These are phyloP conservation scores for Rubus parviflorus DNA, from an alignment of 306 rosid species.

Conservation along the genomic window DNA sequence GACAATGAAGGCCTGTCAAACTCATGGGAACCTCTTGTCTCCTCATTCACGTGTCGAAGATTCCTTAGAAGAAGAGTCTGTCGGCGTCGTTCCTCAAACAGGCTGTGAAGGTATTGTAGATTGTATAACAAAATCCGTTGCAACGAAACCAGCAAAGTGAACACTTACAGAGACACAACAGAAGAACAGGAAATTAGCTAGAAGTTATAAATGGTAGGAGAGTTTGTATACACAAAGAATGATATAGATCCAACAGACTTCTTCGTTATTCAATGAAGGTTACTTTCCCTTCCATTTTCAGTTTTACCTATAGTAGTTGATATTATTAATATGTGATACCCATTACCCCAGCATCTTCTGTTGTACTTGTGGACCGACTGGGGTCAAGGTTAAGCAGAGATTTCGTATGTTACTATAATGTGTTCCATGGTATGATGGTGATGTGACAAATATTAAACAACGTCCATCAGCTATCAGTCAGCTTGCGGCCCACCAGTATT, in stretches of 20 bases:
- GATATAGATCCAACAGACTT: conserved; percentile 10
- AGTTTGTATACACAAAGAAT: conserved; percentile 20
- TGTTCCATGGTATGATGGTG: background rate
- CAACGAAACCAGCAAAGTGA: conserved; percentile 41
- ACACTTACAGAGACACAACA: conserved; percentile 13
- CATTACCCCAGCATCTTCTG: background rate
- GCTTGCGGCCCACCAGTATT: background rate
- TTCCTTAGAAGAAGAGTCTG: conserved; percentile 39
- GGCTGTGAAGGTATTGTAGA: conserved; percentile 85
- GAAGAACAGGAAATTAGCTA: conserved; percentile 26
- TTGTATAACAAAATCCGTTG: conserved; percentile 67
- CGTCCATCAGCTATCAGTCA: background rate
- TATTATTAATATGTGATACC: background rate
- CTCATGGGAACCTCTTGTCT: conserved; percentile 81
- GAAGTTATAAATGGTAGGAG: conserved; percentile 16
- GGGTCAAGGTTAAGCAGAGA: background rate
- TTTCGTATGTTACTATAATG: background rate
- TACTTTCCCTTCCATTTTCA: background rate
- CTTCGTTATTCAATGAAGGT: background rate
- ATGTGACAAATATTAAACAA: too few relatives aligned
- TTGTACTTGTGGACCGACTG: background rate
- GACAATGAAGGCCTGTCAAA: conserved; percentile 98
- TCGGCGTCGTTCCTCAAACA: conserved; percentile 34
- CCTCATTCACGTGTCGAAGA: conserved; percentile 71
- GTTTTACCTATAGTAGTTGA: background rate